Conservation (phyloP, 2,329 filamentous ascomycete genomes). For the Meredithiella fracta region DNA sequence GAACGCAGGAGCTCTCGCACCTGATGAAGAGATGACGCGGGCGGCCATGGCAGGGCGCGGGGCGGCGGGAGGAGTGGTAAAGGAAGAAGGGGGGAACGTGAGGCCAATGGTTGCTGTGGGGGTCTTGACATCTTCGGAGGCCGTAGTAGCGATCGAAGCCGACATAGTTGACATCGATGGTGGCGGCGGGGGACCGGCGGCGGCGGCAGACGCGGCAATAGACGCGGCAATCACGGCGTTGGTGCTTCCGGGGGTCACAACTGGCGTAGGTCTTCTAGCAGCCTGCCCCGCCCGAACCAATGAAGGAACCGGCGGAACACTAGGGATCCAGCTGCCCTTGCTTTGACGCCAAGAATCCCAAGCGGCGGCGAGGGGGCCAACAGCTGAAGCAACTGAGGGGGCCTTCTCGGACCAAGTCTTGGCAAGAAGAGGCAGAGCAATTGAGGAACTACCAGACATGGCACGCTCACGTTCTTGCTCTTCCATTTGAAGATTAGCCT, state of each 20-base stretch:
- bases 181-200: background rate
- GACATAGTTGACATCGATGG: background rate
- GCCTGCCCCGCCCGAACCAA: background rate
- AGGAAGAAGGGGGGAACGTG: conserved; percentile 53
- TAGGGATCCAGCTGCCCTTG: conserved; percentile 30
- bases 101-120: conserved; percentile 19
- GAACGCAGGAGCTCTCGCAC: conserved; percentile 30
- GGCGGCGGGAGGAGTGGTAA: conserved; percentile 79
- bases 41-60: conserved; percentile 32
- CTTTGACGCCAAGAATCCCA: conserved; percentile 85
- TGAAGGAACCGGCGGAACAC: conserved; percentile 19
- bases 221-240: background rate
- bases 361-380: conserved; percentile 68
- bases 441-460: conserved; percentile 49
- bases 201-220: background rate
- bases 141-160: conserved; percentile 20
- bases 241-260: background rate
- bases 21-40: background rate
- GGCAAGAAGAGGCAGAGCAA: conserved; percentile 58
- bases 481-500: conserved; percentile 94
- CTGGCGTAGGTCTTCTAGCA: background rate
- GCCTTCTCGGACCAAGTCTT: conserved; percentile 36
- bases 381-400: conserved; percentile 59
- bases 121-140: background rate
- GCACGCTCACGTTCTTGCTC: conserved; percentile 85